phyloP scores from a whole-genome alignment of 805 yeast species.

The Yarrowia sp. region DNA sequence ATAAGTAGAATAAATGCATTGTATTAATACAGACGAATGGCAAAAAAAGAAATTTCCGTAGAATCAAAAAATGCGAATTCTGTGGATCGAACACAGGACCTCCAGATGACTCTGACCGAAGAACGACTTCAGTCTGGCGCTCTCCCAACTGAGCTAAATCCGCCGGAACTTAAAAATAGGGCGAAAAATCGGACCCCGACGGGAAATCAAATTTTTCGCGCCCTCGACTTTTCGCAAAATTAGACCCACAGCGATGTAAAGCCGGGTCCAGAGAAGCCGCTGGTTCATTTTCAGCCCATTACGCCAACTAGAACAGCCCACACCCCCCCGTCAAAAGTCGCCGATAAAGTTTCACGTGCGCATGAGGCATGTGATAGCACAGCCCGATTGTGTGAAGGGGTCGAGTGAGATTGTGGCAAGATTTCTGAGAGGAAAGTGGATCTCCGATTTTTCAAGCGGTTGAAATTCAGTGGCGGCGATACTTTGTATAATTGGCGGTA shows the following conservation, averaged over 20 bases:
- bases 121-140: constrained; percentile 41
- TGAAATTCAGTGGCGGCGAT: no score
- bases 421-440: no score
- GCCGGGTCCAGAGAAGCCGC: neutral
- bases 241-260: no score
- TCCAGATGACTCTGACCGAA: constrained; percentile 48
- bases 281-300: neutral
- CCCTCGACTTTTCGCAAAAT: no score
- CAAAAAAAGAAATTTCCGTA: neutral
- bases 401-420: neutral
- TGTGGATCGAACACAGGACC: constrained; percentile 86
- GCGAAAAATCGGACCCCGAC: neutral
- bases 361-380: constrained; percentile 3
- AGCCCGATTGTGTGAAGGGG: constrained; percentile 23
- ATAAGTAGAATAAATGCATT: neutral
- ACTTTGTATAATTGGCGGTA: no score
- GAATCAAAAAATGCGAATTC: constrained; percentile 38
- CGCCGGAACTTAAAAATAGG: constrained; percentile 6
- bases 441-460: neutral
- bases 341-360: neutral
- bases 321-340: no score
- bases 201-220: no score
- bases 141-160: constrained; percentile 42
- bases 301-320: neutral
- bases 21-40: no score